Conservation (phyloP, 140 eudicot genomes). For the Stevia rebaudiana region DNA sequence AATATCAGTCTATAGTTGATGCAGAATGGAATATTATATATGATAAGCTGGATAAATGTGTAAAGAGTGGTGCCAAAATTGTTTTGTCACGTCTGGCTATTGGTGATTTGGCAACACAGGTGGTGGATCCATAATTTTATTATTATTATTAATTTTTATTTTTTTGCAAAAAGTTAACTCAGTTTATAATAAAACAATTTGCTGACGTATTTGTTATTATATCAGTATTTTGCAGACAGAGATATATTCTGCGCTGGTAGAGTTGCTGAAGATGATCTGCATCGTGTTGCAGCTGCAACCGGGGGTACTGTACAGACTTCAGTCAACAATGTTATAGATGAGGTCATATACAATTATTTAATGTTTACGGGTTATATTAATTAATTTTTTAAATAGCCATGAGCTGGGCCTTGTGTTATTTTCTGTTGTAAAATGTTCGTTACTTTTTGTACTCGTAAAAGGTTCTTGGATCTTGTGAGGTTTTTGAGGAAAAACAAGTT, state of each 20-base stretch:
- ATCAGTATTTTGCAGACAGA: slow-evolving; percentile 97
- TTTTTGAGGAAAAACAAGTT: slow-evolving; percentile 93
- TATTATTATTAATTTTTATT: no score
- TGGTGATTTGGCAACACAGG: slow-evolving; percentile 99
- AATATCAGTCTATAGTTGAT: slow-evolving; percentile 96
- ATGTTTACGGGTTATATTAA: background rate
- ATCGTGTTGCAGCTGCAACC: slow-evolving; percentile 93
- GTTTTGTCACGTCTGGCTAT: slow-evolving; percentile 90
- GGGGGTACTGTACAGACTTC: slow-evolving; percentile 97
- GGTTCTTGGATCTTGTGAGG: slow-evolving; percentile 92
- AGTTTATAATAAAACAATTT: background rate
- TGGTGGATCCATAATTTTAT: slow-evolving; percentile 14
- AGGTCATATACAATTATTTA: slow-evolving; percentile 39
- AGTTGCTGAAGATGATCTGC: slow-evolving; percentile 92
- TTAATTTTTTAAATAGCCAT: background rate
- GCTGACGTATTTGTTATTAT: background rate
- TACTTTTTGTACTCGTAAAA: slow-evolving; percentile 13
- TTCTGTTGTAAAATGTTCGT: slow-evolving; percentile 2
- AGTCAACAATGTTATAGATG: slow-evolving; percentile 86
- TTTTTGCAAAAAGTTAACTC: background rate
- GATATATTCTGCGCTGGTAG: slow-evolving; percentile 99
- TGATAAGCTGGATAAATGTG: slow-evolving; percentile 97
- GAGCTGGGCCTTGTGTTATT: background rate
- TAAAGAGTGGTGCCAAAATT: slow-evolving; percentile 86
- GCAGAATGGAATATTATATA: slow-evolving; percentile 99